phyloP scores from a whole-genome alignment of 2,329 filamentous ascomycete genomes.

The Emergomyces orientalis region DNA sequence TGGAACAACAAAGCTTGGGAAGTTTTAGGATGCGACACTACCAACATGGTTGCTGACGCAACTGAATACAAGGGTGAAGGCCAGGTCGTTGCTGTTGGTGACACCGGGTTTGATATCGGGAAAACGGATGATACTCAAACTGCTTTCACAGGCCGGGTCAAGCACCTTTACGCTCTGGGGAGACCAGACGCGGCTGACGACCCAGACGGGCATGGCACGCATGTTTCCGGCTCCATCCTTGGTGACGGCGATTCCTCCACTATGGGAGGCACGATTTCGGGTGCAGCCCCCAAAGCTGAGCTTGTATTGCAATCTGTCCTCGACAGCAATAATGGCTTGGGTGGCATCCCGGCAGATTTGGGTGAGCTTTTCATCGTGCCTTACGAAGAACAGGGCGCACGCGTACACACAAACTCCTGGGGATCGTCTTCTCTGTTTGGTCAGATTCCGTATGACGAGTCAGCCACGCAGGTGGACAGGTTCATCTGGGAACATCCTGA shows the following conservation, averaged over 20 bases:
- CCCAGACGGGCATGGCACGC: slow-evolving; percentile 19
- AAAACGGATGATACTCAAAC: slow-evolving; percentile 13
- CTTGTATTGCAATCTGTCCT: slow-evolving; percentile 19
- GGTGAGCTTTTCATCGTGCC: slow-evolving; percentile 16
- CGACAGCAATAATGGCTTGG: slow-evolving; percentile 11
- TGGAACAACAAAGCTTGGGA: slow-evolving; percentile 18
- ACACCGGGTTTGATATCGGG: slow-evolving; percentile 20
- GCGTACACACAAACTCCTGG: slow-evolving; percentile 21
- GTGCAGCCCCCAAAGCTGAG: slow-evolving; percentile 16
- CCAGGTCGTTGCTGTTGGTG: slow-evolving; percentile 18
- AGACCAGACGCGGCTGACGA: slow-evolving; percentile 11
- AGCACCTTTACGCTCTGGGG: slow-evolving; percentile 14
- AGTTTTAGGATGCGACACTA: slow-evolving; percentile 13
- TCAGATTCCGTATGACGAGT: slow-evolving; percentile 15
- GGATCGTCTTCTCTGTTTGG: slow-evolving; percentile 9
- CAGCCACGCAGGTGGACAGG: slow-evolving; percentile 16
- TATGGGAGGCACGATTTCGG: slow-evolving; percentile 16
- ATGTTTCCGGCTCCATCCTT: slow-evolving; percentile 19
- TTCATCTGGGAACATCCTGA: slow-evolving; percentile 19
- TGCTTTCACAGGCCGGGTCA: slow-evolving; percentile 17
- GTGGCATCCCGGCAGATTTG: slow-evolving; percentile 17
- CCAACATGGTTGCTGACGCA: slow-evolving; percentile 2
- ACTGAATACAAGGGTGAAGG: slow-evolving; percentile 14
- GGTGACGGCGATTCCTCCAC: slow-evolving; percentile 13
- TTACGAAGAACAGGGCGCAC: slow-evolving; percentile 15